Evolutionary conservation across 805 yeast genomes (phyloP), one percentile per base, ranked within the genome.

Genomic region (Sugiyamaella americana): DNA sequence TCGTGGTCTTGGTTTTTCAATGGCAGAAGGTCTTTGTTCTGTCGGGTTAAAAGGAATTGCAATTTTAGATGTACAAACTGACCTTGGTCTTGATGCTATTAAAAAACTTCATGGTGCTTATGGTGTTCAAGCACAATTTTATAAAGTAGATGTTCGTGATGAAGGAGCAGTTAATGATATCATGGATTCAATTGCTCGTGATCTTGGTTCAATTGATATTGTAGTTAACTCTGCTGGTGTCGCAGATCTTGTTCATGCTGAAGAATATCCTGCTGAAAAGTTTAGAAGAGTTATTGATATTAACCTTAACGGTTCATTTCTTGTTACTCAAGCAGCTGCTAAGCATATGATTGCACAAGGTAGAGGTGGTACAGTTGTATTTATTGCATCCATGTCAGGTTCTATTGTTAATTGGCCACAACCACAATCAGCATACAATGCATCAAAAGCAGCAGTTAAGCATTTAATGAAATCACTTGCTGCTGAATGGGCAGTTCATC

Each of bases 341-440:
- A 72, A 76, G 58, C 82, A 80, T 50, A 78, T 80, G 75, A 80
- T 80, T 57, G 70, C 72, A 54, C 75, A 74, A 62, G 71, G 73
- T 54, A 66, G 61, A 44, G 73, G 73, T 17, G 85, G 85, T 30
- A 71, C 82, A 16, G 71, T 80, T 51, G 75, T 80, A 48, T 75
- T 80, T 66, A 74, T 80, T 56, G 84, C 84, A 16, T 79, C 84
- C 54, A 80, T 80, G 86, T 77, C 83, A 16, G 86, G 82, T 35
- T 73, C 80, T 51, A 80, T 80, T 53, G 85, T 79, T 58, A 80
- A 80, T 69, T 80, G 79, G 73, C 85, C 86, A 37, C 84, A 80
- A 66, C 84, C 84, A 10, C 85, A 80, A 65, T 66, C 73, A 51
- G 80, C 82, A 62, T 80, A 80, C 72, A 80, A 80, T 67, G 82